phyloP scores from a whole-genome alignment of 2,329 filamentous ascomycete species.

The Kalaharituber pfeilii region DNA sequence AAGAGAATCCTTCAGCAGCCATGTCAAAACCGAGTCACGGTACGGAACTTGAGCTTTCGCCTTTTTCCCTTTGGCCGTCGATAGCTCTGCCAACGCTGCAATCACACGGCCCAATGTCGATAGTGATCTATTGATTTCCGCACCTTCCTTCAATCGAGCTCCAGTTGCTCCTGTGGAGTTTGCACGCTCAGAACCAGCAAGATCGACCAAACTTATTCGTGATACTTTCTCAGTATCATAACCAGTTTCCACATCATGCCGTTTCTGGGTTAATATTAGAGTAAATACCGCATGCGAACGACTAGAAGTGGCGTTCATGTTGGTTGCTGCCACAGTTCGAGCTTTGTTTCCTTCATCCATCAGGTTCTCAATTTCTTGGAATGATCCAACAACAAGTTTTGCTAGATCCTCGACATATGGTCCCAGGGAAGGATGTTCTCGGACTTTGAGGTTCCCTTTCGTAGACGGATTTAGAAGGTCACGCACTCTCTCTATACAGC shows the following conservation, averaged over 20 bases:
- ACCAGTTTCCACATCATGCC: slow-evolving; percentile 75
- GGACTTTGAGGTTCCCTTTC: slow-evolving; percentile 89
- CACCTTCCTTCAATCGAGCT: slow-evolving; percentile 86
- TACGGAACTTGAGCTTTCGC: slow-evolving; percentile 68
- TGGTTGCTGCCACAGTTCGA: slow-evolving; percentile 89
- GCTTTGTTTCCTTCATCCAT: slow-evolving; percentile 99
- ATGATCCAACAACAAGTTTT: slow-evolving; percentile 82
- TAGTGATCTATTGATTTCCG: slow-evolving; percentile 92
- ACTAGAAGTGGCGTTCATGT: slow-evolving; percentile 99
- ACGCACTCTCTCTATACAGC: slow-evolving; percentile 62
- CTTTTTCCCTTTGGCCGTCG: slow-evolving; percentile 66
- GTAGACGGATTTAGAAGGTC: slow-evolving; percentile 89
- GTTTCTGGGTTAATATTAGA: slow-evolving; percentile 84
- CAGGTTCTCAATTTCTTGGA: slow-evolving; percentile 86
- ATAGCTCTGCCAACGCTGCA: slow-evolving; percentile 80
- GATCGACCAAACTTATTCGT: slow-evolving; percentile 92
- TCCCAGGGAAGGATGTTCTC: slow-evolving; percentile 92
- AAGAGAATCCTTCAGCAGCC: slow-evolving; percentile 89
- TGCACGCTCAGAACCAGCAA: slow-evolving; percentile 92
- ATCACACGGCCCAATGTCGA: slow-evolving; percentile 96
- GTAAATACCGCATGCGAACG: slow-evolving; percentile 98
- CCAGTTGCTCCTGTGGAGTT: slow-evolving; percentile 95
- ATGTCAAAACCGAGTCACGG: slow-evolving; percentile 89
- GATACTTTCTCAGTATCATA: slow-evolving; percentile 97
- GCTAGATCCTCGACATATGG: slow-evolving; percentile 97